Percentiles rank a stretch among this genome's conserved stretches.
phyloP scores from a whole-genome alignment of 768 basidiomycete genomes.

The Leccinum longicurvipes region DNA sequence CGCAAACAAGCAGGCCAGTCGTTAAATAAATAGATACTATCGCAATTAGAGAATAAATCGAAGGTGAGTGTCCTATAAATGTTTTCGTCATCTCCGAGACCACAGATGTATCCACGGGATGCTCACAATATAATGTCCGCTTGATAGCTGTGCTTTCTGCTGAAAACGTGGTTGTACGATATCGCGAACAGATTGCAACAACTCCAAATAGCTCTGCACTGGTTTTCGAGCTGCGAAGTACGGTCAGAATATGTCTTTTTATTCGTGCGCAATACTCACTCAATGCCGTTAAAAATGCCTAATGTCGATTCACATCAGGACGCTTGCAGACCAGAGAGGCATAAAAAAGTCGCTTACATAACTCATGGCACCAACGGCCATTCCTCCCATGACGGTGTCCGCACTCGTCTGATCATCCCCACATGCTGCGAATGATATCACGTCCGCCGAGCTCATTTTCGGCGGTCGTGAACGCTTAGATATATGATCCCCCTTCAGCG shows the following conservation, averaged over 20 bases:
- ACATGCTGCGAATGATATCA: constrained; percentile 74
- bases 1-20: neutral
- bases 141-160: constrained; percentile 72
- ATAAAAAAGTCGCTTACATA: constrained; percentile 45
- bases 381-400: constrained; percentile 60
- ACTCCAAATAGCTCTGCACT: constrained; percentile 60
- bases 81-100: neutral
- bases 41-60: constrained; percentile 29
- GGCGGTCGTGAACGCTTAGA: constrained; percentile 27
- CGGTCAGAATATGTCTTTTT: neutral
- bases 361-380: constrained; percentile 78
- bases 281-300: constrained; percentile 63
- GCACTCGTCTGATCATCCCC: constrained; percentile 71
- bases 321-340: too few relatives aligned
- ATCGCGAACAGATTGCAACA: constrained; percentile 55
- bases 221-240: constrained; percentile 41
- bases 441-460: constrained; percentile 71
- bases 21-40: constrained; percentile 10
- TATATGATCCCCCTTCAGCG: constrained; percentile 45
- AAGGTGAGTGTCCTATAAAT: constrained; percentile 24
- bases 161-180: constrained; percentile 59
- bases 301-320: constrained; percentile 2
- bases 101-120: neutral
- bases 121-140: constrained; percentile 63
- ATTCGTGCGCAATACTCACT: constrained; percentile 26